Percentiles rank a stretch among this genome's conserved stretches.
Conservation (phyloP, 2,329 filamentous ascomycete species). For the Aureobasidium sp. region DNA sequence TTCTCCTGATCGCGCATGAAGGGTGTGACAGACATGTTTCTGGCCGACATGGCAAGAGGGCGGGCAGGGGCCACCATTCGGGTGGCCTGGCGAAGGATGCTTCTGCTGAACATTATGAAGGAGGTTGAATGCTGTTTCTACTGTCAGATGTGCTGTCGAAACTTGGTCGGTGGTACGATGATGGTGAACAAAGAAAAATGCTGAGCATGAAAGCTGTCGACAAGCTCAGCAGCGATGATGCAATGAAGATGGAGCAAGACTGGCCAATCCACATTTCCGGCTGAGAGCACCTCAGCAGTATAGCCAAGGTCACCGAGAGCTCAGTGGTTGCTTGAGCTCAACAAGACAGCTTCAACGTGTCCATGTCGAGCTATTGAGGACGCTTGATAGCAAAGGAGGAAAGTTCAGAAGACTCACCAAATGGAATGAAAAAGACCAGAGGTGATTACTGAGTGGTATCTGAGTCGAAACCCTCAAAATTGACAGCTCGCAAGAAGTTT, state of each 20-base stretch:
- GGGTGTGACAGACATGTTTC: slow-evolving; percentile 7
- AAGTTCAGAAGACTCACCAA: neutral
- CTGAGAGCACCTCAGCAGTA: neutral
- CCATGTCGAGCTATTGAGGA: neutral
- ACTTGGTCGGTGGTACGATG: no score
- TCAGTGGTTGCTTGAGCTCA: neutral
- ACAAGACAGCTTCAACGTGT: neutral
- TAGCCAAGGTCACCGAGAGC: neutral
- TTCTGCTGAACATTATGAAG: slow-evolving; percentile 26
- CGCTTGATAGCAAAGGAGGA: neutral
- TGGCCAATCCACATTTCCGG: neutral
- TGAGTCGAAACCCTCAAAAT: neutral
- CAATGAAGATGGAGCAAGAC: neutral
- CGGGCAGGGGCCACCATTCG: slow-evolving; percentile 22
- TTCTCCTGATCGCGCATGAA: slow-evolving; percentile 19
- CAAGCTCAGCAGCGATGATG: neutral
- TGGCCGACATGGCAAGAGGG: slow-evolving; percentile 8
- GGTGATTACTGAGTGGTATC: neutral
- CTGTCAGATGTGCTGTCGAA: neutral
- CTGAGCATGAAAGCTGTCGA: neutral
- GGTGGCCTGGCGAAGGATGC: slow-evolving; percentile 27
- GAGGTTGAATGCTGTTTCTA: neutral
- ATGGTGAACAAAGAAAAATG: neutral
- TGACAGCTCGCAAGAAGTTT: neutral
- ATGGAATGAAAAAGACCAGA: neutral